These are phyloP conservation scores for Chamaecrista fasciculata DNA, from an alignment of 306 rosid species.

Conservation along the genomic window DNA sequence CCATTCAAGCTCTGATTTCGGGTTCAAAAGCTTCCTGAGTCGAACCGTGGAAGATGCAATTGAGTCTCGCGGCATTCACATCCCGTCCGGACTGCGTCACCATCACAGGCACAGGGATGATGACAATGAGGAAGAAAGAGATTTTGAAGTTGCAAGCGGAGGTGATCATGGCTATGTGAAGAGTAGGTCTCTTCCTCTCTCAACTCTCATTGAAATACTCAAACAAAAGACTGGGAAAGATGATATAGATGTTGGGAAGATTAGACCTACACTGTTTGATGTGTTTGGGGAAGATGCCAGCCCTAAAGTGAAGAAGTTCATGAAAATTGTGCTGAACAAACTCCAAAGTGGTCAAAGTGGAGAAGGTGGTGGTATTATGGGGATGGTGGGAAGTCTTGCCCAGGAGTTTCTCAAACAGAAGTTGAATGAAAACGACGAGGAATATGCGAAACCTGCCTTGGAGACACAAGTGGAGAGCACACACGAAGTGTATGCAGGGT, in stretches of 20 bases:
- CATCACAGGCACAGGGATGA: slow-evolving; percentile 35
- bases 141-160: slow-evolving; percentile 44
- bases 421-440: slow-evolving; percentile 68
- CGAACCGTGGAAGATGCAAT: slow-evolving; percentile 51
- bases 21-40: slow-evolving; percentile 59
- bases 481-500: slow-evolving; percentile 80
- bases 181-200: slow-evolving; percentile 65
- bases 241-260: slow-evolving; percentile 83
- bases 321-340: slow-evolving; percentile 65
- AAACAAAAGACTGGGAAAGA: slow-evolving; percentile 91
- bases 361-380: slow-evolving; percentile 52
- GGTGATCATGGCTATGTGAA: slow-evolving; percentile 48
- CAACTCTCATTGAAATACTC: slow-evolving; percentile 81
- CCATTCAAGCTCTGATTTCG: slow-evolving; percentile 41
- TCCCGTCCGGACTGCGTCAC: slow-evolving; percentile 46
- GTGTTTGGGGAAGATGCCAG: slow-evolving; percentile 92
- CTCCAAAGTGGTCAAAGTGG: slow-evolving; percentile 47
- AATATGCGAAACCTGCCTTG: slow-evolving; percentile 73
- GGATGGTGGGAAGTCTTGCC: slow-evolving; percentile 84
- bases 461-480: slow-evolving; percentile 58
- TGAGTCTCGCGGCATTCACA: slow-evolving; percentile 71
- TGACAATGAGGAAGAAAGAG: slow-evolving; percentile 43
- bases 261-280: slow-evolving; percentile 88
- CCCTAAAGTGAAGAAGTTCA: slow-evolving; percentile 98
- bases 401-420: slow-evolving; percentile 79